A percentile compares a stretch with the other conserved stretches of the same genome.
phyloP scores from a whole-genome alignment of 2,329 filamentous ascomycete species.

The Trichophaea hybrida region DNA sequence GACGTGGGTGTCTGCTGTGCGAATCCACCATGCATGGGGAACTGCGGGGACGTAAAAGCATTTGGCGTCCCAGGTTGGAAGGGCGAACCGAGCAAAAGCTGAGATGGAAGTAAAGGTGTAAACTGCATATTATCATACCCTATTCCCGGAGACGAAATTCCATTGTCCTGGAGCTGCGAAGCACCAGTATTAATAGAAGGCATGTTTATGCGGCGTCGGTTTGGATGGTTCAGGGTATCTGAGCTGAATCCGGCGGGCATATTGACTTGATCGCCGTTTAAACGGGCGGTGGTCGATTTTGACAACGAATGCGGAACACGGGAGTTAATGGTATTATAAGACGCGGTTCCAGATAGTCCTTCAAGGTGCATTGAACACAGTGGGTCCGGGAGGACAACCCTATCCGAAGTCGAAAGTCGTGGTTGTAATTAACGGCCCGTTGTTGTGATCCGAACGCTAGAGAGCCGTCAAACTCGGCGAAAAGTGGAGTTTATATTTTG shows the following conservation, averaged over 20 bases:
- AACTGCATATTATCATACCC: slow-evolving; percentile 98
- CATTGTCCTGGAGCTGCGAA: slow-evolving; percentile 41
- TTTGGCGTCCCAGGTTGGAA: slow-evolving; percentile 91
- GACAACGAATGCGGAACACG: slow-evolving; percentile 58
- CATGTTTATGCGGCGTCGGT: slow-evolving; percentile 69
- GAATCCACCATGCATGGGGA: slow-evolving; percentile 69
- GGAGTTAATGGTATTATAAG: slow-evolving; percentile 36
- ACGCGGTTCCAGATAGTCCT: slow-evolving; percentile 47
- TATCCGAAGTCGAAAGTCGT: slow-evolving; percentile 45
- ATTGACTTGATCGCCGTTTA: slow-evolving; percentile 65
- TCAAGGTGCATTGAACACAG: slow-evolving; percentile 85
- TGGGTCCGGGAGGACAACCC: slow-evolving; percentile 67
- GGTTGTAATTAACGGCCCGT: slow-evolving; percentile 19
- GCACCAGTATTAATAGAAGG: slow-evolving; percentile 79
- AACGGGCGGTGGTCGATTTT: slow-evolving; percentile 51
- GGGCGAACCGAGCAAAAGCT: slow-evolving; percentile 84
- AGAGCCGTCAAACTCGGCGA: background rate
- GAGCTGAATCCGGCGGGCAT: slow-evolving; percentile 85
- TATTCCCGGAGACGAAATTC: slow-evolving; percentile 74
- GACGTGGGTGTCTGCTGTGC: slow-evolving; percentile 62
- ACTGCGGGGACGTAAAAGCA: slow-evolving; percentile 80
- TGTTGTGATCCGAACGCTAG: slow-evolving; percentile 19
- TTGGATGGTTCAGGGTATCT: slow-evolving; percentile 70
- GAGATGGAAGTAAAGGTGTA: slow-evolving; percentile 84
- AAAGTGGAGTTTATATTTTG: background rate